phyloP scores from a whole-genome alignment of 805 yeast species.

The Wickerhamiella kurtzmanii region DNA sequence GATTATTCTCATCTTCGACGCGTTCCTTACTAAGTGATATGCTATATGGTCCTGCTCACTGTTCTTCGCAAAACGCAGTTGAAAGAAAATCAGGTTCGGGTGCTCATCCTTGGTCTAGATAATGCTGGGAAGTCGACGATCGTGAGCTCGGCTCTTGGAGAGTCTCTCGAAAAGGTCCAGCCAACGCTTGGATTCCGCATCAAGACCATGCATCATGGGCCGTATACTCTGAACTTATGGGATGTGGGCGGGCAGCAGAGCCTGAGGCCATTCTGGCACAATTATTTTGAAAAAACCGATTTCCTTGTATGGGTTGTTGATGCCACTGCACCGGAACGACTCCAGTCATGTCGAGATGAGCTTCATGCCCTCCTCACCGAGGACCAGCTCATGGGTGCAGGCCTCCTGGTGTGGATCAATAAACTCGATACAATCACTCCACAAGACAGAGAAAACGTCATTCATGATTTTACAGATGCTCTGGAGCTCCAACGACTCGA shows the following conservation, averaged over 20 bases:
- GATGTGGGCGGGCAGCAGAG: conserved; percentile 86
- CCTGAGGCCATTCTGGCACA: conserved; percentile 81
- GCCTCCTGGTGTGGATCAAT: conserved; percentile 56
- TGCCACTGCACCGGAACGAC: conserved; percentile 42
- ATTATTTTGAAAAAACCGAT: conserved; percentile 75
- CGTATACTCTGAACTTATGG: conserved; percentile 33
- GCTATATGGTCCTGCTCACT: conserved; percentile 71
- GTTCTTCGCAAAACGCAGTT: conserved; percentile 70
- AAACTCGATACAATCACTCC: conserved; percentile 46
- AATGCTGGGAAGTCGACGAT: conserved; percentile 87
- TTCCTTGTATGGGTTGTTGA: conserved; percentile 81
- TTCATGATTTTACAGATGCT: conserved; percentile 7
- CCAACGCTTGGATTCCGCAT: conserved; percentile 91
- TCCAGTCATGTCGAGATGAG: conserved; percentile 53
- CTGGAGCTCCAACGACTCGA: conserved; percentile 26
- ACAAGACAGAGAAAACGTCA: conserved; percentile 15
- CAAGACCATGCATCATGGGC: conserved; percentile 34
- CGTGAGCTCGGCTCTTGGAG: conserved; percentile 41
- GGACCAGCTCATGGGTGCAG: conserved; percentile 57
- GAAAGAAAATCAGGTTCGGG: conserved; percentile 64
- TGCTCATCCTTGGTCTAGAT: conserved; percentile 72
- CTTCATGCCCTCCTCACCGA: conserved; percentile 48
- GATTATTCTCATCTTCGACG: too few relatives aligned
- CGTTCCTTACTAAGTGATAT: not conserved
- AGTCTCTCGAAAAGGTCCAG: conserved; percentile 42